Conservation (phyloP, 345 rosid genomes). For the Chamaenerion angustifolium region DNA sequence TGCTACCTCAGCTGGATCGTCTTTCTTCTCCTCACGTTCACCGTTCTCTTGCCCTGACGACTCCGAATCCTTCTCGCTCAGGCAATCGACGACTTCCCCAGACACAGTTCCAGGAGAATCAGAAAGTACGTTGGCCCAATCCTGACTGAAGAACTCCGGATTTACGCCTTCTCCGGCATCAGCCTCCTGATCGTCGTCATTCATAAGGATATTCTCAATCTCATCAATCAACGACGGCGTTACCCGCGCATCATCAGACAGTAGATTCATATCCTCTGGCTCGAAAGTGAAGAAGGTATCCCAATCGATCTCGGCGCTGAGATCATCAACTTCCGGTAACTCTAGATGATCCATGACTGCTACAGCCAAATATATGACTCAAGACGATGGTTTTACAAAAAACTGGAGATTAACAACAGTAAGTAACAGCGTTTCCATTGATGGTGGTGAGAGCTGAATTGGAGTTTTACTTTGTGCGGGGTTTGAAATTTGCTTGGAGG, state of each 20-base stretch:
- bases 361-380: too few species aligned
- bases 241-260: neutral
- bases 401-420: too few species aligned
- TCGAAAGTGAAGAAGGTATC: slow-evolving; percentile 12
- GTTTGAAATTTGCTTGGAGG: slow-evolving; percentile 1
- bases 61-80: slow-evolving; percentile 24
- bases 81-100: slow-evolving; percentile 11
- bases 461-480: too few species aligned
- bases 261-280: slow-evolving; percentile 7
- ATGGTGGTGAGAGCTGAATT: neutral
- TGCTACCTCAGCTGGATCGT: slow-evolving; percentile 6
- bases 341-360: too few species aligned
- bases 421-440: too few species aligned
- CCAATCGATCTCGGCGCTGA: slow-evolving; percentile 12
- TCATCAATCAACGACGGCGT: slow-evolving; percentile 24
- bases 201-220: slow-evolving; percentile 39
- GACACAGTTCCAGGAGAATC: slow-evolving; percentile 24
- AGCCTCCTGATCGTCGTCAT: slow-evolving; percentile 17
- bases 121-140: slow-evolving; percentile 25
- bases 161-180: slow-evolving; percentile 14
- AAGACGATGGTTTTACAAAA: too few species aligned
- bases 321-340: too few species aligned
- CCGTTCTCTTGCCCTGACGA: neutral
- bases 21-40: neutral
- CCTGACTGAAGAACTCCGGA: slow-evolving; percentile 10